Conservation (phyloP, 2,329 filamentous ascomycete genomes). For the Aureobasidium pullulans region DNA sequence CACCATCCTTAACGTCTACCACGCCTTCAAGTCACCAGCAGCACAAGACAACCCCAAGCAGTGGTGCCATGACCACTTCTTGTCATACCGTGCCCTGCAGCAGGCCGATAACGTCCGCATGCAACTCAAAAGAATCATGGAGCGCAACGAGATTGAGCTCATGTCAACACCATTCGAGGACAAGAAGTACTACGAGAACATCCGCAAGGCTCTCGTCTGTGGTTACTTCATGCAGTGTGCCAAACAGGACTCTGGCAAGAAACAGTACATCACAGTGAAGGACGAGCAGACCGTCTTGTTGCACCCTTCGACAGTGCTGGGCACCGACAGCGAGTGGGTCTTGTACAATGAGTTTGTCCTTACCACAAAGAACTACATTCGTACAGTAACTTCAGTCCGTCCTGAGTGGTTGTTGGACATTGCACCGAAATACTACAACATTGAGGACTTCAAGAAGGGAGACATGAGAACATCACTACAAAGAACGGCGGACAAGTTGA, state of each 20-base stretch:
- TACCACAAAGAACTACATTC: constrained; percentile 95
- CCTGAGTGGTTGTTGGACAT: constrained; percentile 98
- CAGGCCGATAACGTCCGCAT: constrained; percentile 90
- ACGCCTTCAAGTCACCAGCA: constrained; percentile 79
- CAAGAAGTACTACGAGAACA: constrained; percentile 98
- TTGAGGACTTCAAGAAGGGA: constrained; percentile 72
- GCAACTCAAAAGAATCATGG: constrained; percentile 95
- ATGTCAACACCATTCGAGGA: constrained; percentile 85
- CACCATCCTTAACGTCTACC: constrained; percentile 94
- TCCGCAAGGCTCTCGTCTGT: constrained; percentile 80
- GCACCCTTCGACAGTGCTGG: constrained; percentile 85
- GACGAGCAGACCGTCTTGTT: constrained; percentile 90
- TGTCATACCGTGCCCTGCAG: constrained; percentile 78
- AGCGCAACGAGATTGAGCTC: constrained; percentile 78
- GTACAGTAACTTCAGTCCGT: constrained; percentile 83
- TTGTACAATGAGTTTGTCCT: constrained; percentile 98
- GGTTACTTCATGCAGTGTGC: constrained; percentile 99
- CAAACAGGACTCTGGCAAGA: constrained; percentile 80
- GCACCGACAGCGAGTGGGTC: constrained; percentile 89
- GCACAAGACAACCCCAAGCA: constrained; percentile 68
- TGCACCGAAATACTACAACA: constrained; percentile 84
- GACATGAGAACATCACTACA: constrained; percentile 67
- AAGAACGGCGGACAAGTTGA: constrained; percentile 47
- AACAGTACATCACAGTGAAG: constrained; percentile 92
- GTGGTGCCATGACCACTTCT: constrained; percentile 97